Evolutionary conservation across 176 grass and related monocot species (phyloP).

Genomic region (Thalia dealbata): DNA sequence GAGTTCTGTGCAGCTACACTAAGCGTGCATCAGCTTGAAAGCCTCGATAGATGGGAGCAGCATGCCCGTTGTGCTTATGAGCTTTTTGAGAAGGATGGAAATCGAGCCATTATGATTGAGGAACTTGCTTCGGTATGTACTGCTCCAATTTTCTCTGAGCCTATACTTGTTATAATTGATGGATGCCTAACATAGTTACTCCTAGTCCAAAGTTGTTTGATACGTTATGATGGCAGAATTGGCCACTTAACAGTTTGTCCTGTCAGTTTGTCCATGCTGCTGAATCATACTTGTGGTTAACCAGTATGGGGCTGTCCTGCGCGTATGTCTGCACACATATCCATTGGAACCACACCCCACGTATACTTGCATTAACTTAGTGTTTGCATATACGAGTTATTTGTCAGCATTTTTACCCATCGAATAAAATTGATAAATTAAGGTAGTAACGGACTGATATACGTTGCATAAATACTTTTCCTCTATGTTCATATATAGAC

Average conservation of each 20-base stretch:
- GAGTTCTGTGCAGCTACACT: slow-evolving; percentile 63
- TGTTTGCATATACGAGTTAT: neutral
- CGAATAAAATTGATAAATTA: neutral
- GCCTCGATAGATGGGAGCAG: slow-evolving; percentile 77
- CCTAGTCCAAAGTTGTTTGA: neutral
- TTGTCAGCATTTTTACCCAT: neutral
- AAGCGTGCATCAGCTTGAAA: slow-evolving; percentile 73
- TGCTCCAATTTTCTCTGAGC: neutral
- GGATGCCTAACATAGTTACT: neutral
- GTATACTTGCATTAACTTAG: neutral
- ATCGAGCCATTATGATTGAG: slow-evolving; percentile 62
- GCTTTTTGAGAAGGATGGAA: slow-evolving; percentile 70
- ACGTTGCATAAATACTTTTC: neutral
- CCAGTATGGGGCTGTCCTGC: neutral
- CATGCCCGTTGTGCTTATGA: slow-evolving; percentile 61
- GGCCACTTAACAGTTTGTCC: neutral
- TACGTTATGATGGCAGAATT: neutral
- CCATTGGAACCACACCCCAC: neutral
- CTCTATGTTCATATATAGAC: neutral
- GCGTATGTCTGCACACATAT: neutral
- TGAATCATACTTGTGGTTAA: too few relatives aligned
- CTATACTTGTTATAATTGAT: too few relatives aligned
- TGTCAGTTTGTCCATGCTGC: neutral
- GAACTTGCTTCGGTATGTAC: slow-evolving; percentile 61
- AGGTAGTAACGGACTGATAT: neutral